Base-by-base conservation (phyloP, 495 filamentous ascomycete genomes). In the Chaetomium cochliodes region DNA sequence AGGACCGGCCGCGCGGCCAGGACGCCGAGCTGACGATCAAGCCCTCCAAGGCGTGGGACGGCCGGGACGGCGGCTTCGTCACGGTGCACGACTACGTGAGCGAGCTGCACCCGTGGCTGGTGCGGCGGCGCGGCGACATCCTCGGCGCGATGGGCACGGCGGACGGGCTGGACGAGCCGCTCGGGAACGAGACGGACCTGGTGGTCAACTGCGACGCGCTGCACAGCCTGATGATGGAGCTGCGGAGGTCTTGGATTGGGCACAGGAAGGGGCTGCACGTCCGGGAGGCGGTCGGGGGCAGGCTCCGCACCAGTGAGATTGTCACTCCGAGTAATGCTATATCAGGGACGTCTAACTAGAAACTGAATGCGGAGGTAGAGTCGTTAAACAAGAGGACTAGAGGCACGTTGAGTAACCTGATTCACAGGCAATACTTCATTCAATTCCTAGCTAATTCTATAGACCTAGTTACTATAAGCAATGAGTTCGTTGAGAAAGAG, bases 171-270 rank as follows among this genome's bases (percentile, higher is more conserved):
- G 50, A 53, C 50, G 50, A 20, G 50, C 50, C 50, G n/a, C 50
- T 53, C n/a, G n/a, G n/a, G n/a, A 23, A 5, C 3, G 50, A 53
- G 50, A 53, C 50, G 50, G 50, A 53, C n/a, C 50, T 50, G 47
- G 20, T 50, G 47, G 50, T 53, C 50, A 53, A 28, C 50, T 53
- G 23, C 23, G 22, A 53, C 25, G 25, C 50, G 50, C 47, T 23
- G n/a, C n/a, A 51, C 47, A 22, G n/a, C 47, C 22, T 53, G 50
- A 53, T 53, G 50, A 53, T 53, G 50, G 50, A 53, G 50, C n/a
- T 23, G 23, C 50, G 50, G 50, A 23, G 23, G n/a, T 20, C n/a
- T 28, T 53, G 50, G 50, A 53, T 53, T 23, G n/a, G 50, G 23
- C 22, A 26, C 11, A 53, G n/a, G 22, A 53, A 53, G 50, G 42